These are phyloP conservation scores for Pythium aphanidermatum DNA, from an alignment of 352 stramenopile genomes.

Conservation along the genomic window DNA sequence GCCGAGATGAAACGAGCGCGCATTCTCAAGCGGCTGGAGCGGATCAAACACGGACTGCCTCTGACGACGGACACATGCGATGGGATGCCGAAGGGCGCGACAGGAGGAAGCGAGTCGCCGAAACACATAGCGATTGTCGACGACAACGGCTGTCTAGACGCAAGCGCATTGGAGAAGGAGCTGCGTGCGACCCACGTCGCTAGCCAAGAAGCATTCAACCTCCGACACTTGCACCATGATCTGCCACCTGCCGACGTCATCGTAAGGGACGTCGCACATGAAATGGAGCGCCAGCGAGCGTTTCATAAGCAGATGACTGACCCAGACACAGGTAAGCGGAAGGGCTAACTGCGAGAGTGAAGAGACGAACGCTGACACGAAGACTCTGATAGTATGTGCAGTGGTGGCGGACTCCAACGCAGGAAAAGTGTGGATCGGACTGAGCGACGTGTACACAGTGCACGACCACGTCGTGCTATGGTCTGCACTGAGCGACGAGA, in stretches of 20 bases:
- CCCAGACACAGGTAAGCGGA: conserved; percentile 11
- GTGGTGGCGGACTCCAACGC: conserved; percentile 9
- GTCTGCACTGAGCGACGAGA: conserved; percentile 46
- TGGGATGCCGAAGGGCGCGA: not conserved
- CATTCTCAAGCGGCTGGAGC: conserved; percentile 10
- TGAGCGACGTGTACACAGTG: conserved; percentile 29
- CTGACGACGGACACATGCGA: conserved; percentile 1
- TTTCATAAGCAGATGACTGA: conserved; percentile 15
- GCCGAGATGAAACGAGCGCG: conserved; percentile 6
- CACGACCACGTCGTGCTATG: conserved; percentile 46
- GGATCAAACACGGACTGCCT: conserved; percentile 14
- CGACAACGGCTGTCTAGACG: conserved; percentile 5
- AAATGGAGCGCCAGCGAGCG: conserved; percentile 12
- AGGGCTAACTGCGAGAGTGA: too few relatives aligned
- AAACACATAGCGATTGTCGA: not conserved
- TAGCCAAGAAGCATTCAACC: conserved; percentile 42
- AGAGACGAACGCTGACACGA: too few relatives aligned
- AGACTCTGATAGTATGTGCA: conserved; percentile 8
- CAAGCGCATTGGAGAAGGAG: conserved; percentile 20
- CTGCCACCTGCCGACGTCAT: conserved; percentile 34
- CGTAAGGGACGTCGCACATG: conserved; percentile 27
- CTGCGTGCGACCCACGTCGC: conserved; percentile 19
- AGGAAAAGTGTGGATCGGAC: conserved; percentile 12
- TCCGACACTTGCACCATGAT: conserved; percentile 41
- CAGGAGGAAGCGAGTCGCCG: too few relatives aligned